Evolutionary conservation across 2,329 filamentous ascomycete genomes (phyloP).

Genomic region (Calonectria multiphialidica): DNA sequence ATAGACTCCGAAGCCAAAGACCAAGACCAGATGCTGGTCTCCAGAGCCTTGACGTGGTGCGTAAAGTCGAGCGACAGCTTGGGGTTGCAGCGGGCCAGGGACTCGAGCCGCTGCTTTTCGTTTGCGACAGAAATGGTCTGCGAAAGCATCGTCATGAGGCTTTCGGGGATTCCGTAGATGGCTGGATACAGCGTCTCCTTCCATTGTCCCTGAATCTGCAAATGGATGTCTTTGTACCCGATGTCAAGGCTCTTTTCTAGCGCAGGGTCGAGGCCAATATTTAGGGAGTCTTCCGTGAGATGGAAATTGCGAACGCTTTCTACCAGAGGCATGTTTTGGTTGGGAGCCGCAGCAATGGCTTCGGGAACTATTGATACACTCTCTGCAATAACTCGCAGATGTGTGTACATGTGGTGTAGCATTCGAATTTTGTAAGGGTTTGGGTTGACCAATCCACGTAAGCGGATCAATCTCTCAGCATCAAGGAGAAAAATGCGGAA

Average conservation of each 20-base stretch:
- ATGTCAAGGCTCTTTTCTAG: constrained; percentile 49
- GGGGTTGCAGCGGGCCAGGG: constrained; percentile 34
- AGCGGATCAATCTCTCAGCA: constrained; percentile 56
- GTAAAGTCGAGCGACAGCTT: constrained; percentile 40
- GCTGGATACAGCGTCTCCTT: constrained; percentile 56
- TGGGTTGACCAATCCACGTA: constrained; percentile 49
- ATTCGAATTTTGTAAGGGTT: constrained; percentile 57
- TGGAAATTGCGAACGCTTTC: constrained; percentile 42
- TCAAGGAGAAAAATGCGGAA: constrained; percentile 50
- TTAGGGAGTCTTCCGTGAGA: constrained; percentile 42
- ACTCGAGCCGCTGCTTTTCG: constrained; percentile 51
- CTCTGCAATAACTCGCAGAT: constrained; percentile 59
- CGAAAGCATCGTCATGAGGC: constrained; percentile 54
- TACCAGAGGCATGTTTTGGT: background rate
- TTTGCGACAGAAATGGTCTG: constrained; percentile 57
- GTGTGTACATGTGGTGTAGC: constrained; percentile 61
- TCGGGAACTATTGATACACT: constrained; percentile 46
- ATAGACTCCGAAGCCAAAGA: constrained; percentile 19
- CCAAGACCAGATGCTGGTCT: constrained; percentile 49
- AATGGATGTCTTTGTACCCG: constrained; percentile 58
- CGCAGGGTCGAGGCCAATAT: constrained; percentile 43
- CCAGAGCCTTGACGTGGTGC: constrained; percentile 47
- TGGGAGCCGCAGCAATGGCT: background rate
- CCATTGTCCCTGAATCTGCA: constrained; percentile 54
- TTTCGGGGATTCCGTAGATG: constrained; percentile 59